A percentile compares a stretch with the other conserved stretches of the same genome.
Conservation (phyloP, 768 basidiomycete species). For the Pleurotus tuoliensis region DNA sequence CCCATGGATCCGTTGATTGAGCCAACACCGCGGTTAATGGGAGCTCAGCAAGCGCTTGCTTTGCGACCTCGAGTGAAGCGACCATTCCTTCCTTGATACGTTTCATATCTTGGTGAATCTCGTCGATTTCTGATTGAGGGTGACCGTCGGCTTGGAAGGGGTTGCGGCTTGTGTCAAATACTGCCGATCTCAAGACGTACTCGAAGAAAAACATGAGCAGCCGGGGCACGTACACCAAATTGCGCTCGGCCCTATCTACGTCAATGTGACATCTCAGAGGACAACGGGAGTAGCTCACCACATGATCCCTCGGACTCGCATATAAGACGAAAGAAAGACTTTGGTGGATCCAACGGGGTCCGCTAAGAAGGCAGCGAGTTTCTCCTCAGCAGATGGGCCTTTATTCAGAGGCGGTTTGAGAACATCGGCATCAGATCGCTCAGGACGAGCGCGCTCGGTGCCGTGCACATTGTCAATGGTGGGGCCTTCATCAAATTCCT, state of each 20-base stretch:
- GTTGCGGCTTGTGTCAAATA: not conserved
- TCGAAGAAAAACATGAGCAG: constrained; percentile 57
- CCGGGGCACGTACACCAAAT: constrained; percentile 47
- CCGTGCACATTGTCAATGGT: constrained; percentile 23
- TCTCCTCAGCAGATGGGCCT: constrained; percentile 26
- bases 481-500: constrained; percentile 23
- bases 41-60: constrained; percentile 44
- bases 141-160: not conserved
- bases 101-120: not conserved
- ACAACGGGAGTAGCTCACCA: constrained; percentile 41
- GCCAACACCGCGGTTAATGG: constrained; percentile 44
- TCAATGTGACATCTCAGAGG: not conserved
- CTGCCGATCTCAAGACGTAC: constrained; percentile 51
- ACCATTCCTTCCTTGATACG: constrained; percentile 27
- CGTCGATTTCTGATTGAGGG: not conserved
- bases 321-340: constrained; percentile 70
- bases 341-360: constrained; percentile 56
- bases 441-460: constrained; percentile 1
- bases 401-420: constrained; percentile 16
- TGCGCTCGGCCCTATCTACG: constrained; percentile 36
- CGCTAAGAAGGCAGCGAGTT: constrained; percentile 49
- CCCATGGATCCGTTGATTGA: constrained; percentile 39
- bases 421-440: constrained; percentile 9
- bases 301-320: constrained; percentile 62
- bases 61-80: constrained; percentile 38